Conservation (phyloP, 2,329 filamentous ascomycete species). For the Pseudodiploospora longispora region DNA sequence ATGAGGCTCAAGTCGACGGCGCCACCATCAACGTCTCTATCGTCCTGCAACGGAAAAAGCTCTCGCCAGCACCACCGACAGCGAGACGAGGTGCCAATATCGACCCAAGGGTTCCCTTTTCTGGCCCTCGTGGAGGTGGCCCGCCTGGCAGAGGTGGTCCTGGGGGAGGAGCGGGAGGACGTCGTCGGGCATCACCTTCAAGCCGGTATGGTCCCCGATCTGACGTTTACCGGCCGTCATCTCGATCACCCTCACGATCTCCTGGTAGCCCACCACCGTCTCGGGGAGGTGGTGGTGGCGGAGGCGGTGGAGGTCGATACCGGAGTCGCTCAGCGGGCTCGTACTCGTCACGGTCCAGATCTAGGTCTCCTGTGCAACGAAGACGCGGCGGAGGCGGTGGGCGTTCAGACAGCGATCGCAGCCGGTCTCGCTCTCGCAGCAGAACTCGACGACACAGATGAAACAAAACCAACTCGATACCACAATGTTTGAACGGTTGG, state of each 20-base stretch:
- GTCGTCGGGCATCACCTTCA: constrained; percentile 27
- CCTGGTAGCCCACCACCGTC: constrained; percentile 32
- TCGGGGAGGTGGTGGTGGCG: constrained; percentile 16
- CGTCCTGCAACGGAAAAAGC: constrained; percentile 73
- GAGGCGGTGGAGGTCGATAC: constrained; percentile 29
- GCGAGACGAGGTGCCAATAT: constrained; percentile 56
- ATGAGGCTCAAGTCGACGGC: constrained; percentile 90
- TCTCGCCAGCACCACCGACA: constrained; percentile 70
- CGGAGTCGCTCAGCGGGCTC: constrained; percentile 37
- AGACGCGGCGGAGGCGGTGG: constrained; percentile 16
- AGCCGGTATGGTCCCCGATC: constrained; percentile 34
- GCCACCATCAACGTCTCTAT: constrained; percentile 79
- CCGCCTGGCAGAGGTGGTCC: constrained; percentile 21
- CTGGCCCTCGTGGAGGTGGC: constrained; percentile 23
- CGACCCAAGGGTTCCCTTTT: constrained; percentile 36
- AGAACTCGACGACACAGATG: constrained; percentile 27
- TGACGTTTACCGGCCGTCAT: constrained; percentile 57
- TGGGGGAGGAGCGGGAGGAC: constrained; percentile 29
- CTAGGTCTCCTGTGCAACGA: constrained; percentile 30
- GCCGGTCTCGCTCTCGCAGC: constrained; percentile 33
- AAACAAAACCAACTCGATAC: constrained; percentile 1
- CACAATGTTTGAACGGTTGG: too few species aligned
- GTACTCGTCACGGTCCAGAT: constrained; percentile 41
- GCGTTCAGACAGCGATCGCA: constrained; percentile 35
- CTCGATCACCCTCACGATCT: constrained; percentile 39